These are phyloP conservation scores for Vigna hirtella DNA, from an alignment of 306 rosid species.

Conservation along the genomic window DNA sequence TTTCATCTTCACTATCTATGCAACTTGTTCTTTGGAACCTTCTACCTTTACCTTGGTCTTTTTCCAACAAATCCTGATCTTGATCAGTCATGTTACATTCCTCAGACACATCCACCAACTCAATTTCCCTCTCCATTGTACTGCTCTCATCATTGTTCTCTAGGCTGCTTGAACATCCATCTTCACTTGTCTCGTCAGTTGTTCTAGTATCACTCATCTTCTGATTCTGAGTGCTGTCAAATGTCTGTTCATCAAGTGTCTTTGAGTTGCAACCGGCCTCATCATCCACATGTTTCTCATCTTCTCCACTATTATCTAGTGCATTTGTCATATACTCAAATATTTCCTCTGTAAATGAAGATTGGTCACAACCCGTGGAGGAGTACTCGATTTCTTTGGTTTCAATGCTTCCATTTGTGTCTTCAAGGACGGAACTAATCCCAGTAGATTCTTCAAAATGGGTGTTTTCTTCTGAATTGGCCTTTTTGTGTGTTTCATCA, in stretches of 20 bases:
- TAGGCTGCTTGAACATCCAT: not conserved
- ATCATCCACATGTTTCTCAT: conserved; percentile 32
- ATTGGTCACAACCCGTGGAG: conserved; percentile 44
- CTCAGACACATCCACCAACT: conserved; percentile 21
- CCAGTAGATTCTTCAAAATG: conserved; percentile 45
- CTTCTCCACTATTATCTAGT: conserved; percentile 13
- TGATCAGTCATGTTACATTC: not conserved
- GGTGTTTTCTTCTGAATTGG: conserved; percentile 42
- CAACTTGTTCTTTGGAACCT: conserved; percentile 5
- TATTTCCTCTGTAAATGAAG: conserved; percentile 46
- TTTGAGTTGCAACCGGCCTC: conserved; percentile 26
- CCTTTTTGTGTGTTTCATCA: conserved; percentile 37
- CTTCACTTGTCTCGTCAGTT: conserved; percentile 34
- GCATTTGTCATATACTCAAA: conserved; percentile 37
- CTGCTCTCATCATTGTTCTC: conserved; percentile 30
- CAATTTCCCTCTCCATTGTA: not conserved
- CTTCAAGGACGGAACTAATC: conserved; percentile 35
- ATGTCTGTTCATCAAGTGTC: conserved; percentile 31
- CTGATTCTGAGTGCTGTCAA: conserved; percentile 1
- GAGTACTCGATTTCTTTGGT: conserved; percentile 48
- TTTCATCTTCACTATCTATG: conserved; percentile 35
- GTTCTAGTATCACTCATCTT: conserved; percentile 29
- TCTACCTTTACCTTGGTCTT: conserved; percentile 28
- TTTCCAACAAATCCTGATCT: conserved; percentile 4
- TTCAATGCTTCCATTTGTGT: conserved; percentile 25